phyloP scores from a whole-genome alignment of 129 eudicot species.

The Ambrosia trifida region DNA sequence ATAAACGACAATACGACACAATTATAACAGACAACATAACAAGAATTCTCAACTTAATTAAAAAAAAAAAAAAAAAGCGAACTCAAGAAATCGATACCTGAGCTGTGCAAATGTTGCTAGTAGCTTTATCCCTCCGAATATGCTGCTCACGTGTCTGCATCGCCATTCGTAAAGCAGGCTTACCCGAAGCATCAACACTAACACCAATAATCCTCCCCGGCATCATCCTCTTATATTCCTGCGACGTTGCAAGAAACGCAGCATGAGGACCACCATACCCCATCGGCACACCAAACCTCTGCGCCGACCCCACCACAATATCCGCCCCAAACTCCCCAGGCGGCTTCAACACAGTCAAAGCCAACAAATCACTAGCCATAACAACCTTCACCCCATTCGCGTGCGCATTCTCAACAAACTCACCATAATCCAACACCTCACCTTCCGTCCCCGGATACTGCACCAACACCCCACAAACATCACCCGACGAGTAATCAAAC shows the following conservation, averaged over 20 bases:
- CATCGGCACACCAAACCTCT: conserved; percentile 97
- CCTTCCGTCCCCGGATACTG: conserved; percentile 99
- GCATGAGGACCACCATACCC: conserved; percentile 99
- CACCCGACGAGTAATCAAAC: conserved; percentile 73
- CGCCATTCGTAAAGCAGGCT: conserved; percentile 94
- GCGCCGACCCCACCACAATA: conserved; percentile 96
- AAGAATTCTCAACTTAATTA: background rate
- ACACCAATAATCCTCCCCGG: conserved; percentile 97
- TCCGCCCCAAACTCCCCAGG: conserved; percentile 95
- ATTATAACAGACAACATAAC: conserved; percentile 1
- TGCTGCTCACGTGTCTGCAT: conserved; percentile 99
- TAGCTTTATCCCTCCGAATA: conserved; percentile 93
- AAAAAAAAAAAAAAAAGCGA: no score
- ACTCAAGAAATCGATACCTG: conserved; percentile 49
- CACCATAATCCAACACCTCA: conserved; percentile 80
- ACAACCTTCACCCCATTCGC: conserved; percentile 92
- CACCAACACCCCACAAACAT: conserved; percentile 87
- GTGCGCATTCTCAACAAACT: conserved; percentile 84
- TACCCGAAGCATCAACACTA: conserved; percentile 86
- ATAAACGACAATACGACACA: background rate
- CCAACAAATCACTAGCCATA: conserved; percentile 90
- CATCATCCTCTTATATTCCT: conserved; percentile 98
- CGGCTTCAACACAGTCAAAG: conserved; percentile 85
- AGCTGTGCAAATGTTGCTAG: conserved; percentile 96
- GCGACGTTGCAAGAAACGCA: conserved; percentile 90